phyloP scores from a whole-genome alignment of 163 green algal genomes.

The Chloromonas sp. region DNA sequence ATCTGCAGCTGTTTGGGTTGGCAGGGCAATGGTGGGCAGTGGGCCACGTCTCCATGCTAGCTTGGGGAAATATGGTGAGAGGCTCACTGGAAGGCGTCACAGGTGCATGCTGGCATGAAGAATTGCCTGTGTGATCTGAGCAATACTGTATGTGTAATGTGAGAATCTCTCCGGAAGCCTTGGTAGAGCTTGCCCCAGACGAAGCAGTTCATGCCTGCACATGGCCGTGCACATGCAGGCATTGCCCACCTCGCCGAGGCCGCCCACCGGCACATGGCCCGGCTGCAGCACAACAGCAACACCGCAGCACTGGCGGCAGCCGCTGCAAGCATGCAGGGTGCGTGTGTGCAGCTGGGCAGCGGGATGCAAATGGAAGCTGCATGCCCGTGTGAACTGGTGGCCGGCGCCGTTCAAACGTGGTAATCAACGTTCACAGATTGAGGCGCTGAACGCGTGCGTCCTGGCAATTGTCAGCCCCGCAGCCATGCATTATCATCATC shows the following conservation, averaged over 20 bases:
- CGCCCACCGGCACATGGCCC: conserved; percentile 66
- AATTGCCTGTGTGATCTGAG: neutral
- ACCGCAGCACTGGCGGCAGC: conserved; percentile 18
- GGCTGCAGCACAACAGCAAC: conserved; percentile 48
- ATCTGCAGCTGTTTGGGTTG: neutral
- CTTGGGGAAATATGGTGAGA: neutral
- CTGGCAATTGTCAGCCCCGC: too few relatives aligned
- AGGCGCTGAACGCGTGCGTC: too few relatives aligned
- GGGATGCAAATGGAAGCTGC: too few relatives aligned
- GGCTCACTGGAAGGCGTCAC: neutral
- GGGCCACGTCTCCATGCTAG: neutral
- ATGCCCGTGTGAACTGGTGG: too few relatives aligned
- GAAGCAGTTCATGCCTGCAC: neutral
- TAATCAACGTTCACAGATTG: too few relatives aligned
- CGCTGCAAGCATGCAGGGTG: conserved; percentile 3
- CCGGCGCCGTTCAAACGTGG: too few relatives aligned
- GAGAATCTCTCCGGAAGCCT: neutral
- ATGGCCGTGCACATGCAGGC: neutral
- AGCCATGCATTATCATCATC: too few relatives aligned
- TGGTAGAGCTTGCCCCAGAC: too few relatives aligned
- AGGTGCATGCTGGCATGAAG: neutral
- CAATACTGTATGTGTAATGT: neutral
- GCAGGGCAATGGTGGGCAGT: neutral
- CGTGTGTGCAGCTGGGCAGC: neutral
- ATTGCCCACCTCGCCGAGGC: conserved; percentile 60